phyloP scores from a whole-genome alignment of 192 early-diverging fungal genomes.

The Backusella morwellensis region DNA sequence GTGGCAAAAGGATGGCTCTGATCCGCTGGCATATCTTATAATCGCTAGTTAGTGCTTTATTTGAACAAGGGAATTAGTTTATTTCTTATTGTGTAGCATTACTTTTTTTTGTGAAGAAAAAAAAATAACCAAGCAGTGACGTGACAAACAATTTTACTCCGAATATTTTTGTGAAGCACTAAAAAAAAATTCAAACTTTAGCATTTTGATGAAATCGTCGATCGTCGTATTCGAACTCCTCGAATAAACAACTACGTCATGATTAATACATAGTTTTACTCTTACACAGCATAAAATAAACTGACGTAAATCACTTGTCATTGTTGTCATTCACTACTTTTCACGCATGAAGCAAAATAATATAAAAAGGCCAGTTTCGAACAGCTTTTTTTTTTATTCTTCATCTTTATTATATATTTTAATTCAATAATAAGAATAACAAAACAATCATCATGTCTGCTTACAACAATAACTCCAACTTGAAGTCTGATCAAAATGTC shows the following conservation, averaged over 20 bases:
- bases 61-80: not conserved
- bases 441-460: slow-evolving; percentile 10
- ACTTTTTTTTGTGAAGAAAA: not conserved
- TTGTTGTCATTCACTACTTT: not conserved
- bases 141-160: not conserved
- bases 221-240: not conserved
- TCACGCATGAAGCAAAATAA: not conserved
- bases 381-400: not conserved
- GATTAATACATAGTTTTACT: not conserved
- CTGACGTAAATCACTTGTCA: slow-evolving; percentile 1
- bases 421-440: not conserved
- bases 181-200: not conserved
- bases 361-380: slow-evolving; percentile 1
- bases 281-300: not conserved
- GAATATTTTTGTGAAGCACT: not conserved
- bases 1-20: slow-evolving; percentile 24
- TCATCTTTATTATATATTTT: not conserved
- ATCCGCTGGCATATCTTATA: slow-evolving; percentile 20
- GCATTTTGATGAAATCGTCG: not conserved
- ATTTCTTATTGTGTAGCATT: slow-evolving; percentile 1
- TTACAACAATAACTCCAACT: slow-evolving; percentile 9
- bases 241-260: not conserved
- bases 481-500: not conserved
- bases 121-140: not conserved
- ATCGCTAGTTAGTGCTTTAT: not conserved